These are phyloP conservation scores for Cyclotella baltica DNA, from an alignment of 108 stramenopile species.

Conservation along the genomic window DNA sequence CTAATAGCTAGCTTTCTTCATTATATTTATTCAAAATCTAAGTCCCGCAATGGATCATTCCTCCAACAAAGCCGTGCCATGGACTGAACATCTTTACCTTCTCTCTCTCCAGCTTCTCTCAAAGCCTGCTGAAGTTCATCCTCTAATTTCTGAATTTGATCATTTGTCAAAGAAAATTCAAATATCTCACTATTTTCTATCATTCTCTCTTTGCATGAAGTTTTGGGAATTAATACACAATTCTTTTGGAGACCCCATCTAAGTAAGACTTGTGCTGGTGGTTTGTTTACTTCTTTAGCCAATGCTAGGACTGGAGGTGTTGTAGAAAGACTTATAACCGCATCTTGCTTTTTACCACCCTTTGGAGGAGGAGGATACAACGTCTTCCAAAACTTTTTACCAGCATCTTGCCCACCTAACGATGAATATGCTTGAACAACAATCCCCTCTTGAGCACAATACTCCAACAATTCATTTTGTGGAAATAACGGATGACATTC, in stretches of 20 bases:
- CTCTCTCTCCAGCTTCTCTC: no score
- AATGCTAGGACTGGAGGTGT: constrained; percentile 50
- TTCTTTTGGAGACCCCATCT: constrained; percentile 69
- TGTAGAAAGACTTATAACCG: no score
- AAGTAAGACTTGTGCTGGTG: constrained; percentile 77
- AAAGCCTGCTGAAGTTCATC: no score
- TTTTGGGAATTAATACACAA: constrained; percentile 72
- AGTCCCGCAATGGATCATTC: constrained; percentile 66
- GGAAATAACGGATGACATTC: constrained; percentile 85
- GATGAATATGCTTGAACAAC: constrained; percentile 78
- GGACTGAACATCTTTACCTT: constrained; percentile 61
- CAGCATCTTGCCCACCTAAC: constrained; percentile 81
- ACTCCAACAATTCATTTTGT: constrained; percentile 71
- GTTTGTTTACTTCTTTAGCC: constrained; percentile 41
- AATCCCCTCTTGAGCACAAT: constrained; percentile 76
- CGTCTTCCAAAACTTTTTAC: constrained; percentile 56
- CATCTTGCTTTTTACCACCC: constrained; percentile 42
- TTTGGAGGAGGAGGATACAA: no score
- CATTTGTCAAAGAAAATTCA: no score
- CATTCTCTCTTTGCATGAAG: constrained; percentile 49
- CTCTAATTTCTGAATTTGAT: no score
- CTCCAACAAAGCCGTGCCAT: constrained; percentile 75
- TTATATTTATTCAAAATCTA: constrained; percentile 59
- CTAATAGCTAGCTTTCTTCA: no score
- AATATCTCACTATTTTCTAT: no score